phyloP scores from a whole-genome alignment of 208 protist species.

The Acanthamoeba sp. region DNA sequence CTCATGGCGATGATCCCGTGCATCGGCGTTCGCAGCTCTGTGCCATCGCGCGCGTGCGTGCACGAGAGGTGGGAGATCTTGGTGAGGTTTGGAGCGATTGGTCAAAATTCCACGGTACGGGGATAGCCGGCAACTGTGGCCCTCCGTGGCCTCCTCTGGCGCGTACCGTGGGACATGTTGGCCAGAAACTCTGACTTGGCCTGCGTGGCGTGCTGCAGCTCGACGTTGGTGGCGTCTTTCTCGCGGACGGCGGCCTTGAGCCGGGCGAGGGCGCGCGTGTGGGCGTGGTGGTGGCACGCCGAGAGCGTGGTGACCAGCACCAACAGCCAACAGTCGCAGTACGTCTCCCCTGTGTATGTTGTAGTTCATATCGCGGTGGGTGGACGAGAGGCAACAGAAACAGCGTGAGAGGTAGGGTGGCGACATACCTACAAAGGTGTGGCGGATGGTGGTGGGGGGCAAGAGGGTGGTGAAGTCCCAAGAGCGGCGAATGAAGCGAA shows the following conservation, averaged over 20 bases:
- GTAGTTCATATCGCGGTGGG: background rate
- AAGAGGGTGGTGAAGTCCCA: background rate
- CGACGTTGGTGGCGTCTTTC: background rate
- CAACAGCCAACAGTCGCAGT: constrained; percentile 6
- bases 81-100: background rate
- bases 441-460: background rate
- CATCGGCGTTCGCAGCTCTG: constrained; percentile 56
- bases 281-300: background rate
- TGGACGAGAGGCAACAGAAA: too few relatives aligned
- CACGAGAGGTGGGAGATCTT: background rate
- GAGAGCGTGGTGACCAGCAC: background rate
- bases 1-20: constrained; percentile 51
- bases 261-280: background rate
- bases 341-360: background rate
- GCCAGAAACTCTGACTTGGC: constrained; percentile 31
- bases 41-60: background rate
- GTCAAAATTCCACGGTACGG: too few relatives aligned
- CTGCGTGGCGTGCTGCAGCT: background rate
- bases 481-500: background rate
- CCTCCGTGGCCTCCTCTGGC: too few relatives aligned
- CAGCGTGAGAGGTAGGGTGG: background rate
- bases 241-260: background rate
- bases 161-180: constrained; percentile 19
- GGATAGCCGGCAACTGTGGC: too few relatives aligned
- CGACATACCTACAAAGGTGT: background rate